Evolutionary conservation across 1,284 basidiomycete species (phyloP).

Genomic region (Tilletia indica): DNA sequence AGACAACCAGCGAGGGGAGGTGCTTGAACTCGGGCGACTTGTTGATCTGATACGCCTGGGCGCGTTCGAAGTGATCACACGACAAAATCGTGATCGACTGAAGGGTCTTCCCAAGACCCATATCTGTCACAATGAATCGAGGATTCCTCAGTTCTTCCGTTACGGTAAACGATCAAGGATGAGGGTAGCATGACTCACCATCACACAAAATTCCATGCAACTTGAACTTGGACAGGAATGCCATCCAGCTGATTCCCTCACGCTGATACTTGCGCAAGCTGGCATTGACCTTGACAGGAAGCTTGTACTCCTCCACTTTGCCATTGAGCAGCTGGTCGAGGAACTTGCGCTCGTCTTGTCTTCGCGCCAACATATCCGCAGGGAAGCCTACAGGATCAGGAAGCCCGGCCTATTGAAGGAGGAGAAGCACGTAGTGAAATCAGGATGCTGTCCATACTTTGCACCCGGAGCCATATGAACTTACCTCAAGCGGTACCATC

Average conservation of each 20-base stretch:
- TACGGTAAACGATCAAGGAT: neutral
- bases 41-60: conserved; percentile 68
- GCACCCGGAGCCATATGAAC: conserved; percentile 27
- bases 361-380: conserved; percentile 72
- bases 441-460: too few relatives aligned
- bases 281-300: conserved; percentile 86
- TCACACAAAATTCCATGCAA: conserved; percentile 97
- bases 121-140: conserved; percentile 60
- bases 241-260: conserved; percentile 98
- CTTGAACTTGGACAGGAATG: conserved; percentile 80
- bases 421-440: neutral
- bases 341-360: conserved; percentile 83
- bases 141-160: too few relatives aligned
- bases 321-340: conserved; percentile 76
- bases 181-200: conserved; percentile 53
- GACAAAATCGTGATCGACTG: conserved; percentile 98
- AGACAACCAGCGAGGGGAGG: conserved; percentile 90
- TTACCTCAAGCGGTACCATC: conserved; percentile 88
- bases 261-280: conserved; percentile 95
- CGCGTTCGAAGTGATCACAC: conserved; percentile 86
- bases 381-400: conserved; percentile 93
- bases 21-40: conserved; percentile 76
- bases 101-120: conserved; percentile 97
- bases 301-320: conserved; percentile 85
- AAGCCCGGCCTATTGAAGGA: conserved; percentile 66